phyloP scores from a whole-genome alignment of 2,329 filamentous ascomycete genomes.

The Epichloe sp. region DNA sequence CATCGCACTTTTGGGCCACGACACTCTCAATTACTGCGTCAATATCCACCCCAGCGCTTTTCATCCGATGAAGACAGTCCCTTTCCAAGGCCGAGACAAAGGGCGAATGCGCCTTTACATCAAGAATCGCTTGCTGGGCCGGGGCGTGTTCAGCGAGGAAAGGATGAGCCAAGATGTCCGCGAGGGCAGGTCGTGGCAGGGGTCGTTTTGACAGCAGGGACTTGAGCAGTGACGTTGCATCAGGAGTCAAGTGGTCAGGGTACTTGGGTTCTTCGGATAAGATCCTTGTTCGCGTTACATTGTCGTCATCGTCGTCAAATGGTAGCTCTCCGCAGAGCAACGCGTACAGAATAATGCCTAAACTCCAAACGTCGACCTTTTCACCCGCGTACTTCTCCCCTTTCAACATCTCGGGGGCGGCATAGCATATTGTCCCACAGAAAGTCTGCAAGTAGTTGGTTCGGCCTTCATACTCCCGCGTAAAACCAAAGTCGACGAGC shows the following conservation, averaged over 20 bases:
- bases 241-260: slow-evolving; percentile 64
- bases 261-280: slow-evolving; percentile 75
- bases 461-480: slow-evolving; percentile 90
- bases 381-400: slow-evolving; percentile 96
- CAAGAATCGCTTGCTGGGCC: slow-evolving; percentile 79
- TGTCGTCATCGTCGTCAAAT: slow-evolving; percentile 93
- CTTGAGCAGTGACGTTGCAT: slow-evolving; percentile 66
- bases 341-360: slow-evolving; percentile 76
- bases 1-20: slow-evolving; percentile 75
- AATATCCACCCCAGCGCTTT: slow-evolving; percentile 83
- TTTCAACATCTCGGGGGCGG: slow-evolving; percentile 94
- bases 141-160: slow-evolving; percentile 81
- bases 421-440: slow-evolving; percentile 95
- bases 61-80: slow-evolving; percentile 84
- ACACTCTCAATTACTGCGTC: slow-evolving; percentile 93
- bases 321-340: slow-evolving; percentile 75
- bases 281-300: slow-evolving; percentile 72
- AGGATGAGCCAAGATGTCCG: slow-evolving; percentile 76
- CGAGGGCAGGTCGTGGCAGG: slow-evolving; percentile 63
- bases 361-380: slow-evolving; percentile 93
- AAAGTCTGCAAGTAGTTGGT: slow-evolving; percentile 93
- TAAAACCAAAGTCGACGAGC: slow-evolving; percentile 95
- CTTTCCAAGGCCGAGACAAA: slow-evolving; percentile 84
- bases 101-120: slow-evolving; percentile 63
- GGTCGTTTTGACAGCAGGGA: slow-evolving; percentile 82